Evolutionary conservation across 345 rosid genomes (phyloP).

Genomic region (Eucalyptus dawsonii): DNA sequence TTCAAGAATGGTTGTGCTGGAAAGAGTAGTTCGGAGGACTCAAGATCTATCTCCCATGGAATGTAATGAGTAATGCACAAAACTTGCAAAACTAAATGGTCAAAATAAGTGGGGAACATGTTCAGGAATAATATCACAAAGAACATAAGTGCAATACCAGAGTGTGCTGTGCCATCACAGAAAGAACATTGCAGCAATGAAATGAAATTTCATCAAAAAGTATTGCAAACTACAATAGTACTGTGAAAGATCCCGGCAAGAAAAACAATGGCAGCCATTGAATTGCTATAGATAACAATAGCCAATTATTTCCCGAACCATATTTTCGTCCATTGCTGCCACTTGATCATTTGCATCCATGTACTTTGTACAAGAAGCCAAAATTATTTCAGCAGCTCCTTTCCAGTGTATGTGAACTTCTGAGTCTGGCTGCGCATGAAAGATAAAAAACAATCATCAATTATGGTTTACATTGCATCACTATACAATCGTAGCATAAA

Average conservation of each 20-base stretch:
- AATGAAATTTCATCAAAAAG: not conserved
- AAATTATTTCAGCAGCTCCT: slow-evolving; percentile 96
- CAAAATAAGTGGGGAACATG: not conserved
- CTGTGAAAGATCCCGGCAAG: not conserved
- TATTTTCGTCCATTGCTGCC: slow-evolving; percentile 48
- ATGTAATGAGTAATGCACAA: not conserved
- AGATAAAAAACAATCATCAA: not conserved
- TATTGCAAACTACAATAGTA: not conserved
- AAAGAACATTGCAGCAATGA: not conserved
- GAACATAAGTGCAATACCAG: not conserved
- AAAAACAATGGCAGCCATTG: not conserved
- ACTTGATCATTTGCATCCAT: slow-evolving; percentile 35
- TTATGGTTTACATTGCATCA: not conserved
- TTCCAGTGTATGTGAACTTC: slow-evolving; percentile 86
- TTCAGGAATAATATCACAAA: fast-evolving
- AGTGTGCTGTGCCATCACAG: not conserved
- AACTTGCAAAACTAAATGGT: not conserved
- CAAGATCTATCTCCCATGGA: not conserved
- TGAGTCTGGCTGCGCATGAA: slow-evolving; percentile 39
- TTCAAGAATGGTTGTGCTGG: not conserved
- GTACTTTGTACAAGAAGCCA: slow-evolving; percentile 62
- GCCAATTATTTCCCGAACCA: slow-evolving; percentile 18
- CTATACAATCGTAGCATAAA: not conserved
- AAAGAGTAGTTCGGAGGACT: not conserved
- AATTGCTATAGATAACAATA: not conserved